phyloP scores from a whole-genome alignment of 106 monocot genomes.

The Acanthochlamys bracteata region DNA sequence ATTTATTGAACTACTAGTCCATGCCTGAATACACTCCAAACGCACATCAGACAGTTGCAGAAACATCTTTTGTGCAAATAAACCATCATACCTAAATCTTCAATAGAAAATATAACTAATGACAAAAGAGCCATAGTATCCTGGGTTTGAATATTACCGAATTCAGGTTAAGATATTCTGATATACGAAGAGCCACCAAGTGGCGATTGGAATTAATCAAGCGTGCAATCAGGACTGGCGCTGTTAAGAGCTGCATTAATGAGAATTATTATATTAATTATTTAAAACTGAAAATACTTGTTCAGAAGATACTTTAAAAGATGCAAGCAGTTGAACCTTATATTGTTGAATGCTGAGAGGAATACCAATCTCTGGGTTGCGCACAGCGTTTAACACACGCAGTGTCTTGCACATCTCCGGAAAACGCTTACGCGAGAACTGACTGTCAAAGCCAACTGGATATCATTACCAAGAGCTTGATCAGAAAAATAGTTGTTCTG shows the following conservation, averaged over 20 bases:
- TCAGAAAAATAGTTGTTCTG: conserved; percentile 40
- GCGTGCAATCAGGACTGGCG: conserved; percentile 83
- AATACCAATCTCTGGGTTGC: conserved; percentile 79
- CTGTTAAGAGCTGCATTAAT: conserved; percentile 67
- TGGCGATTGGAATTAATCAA: conserved; percentile 83
- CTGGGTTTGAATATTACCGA: conserved; percentile 29
- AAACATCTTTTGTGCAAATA: too few species aligned
- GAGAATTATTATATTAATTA: conserved; percentile 1
- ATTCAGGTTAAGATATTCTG: conserved; percentile 83
- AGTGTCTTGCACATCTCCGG: conserved; percentile 96
- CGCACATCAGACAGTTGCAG: too few species aligned
- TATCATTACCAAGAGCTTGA: conserved; percentile 42
- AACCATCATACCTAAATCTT: too few species aligned
- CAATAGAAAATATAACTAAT: too few species aligned
- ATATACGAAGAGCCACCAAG: conserved; percentile 72
- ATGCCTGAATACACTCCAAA: too few species aligned
- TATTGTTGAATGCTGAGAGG: conserved; percentile 92
- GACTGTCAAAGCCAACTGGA: conserved; percentile 78
- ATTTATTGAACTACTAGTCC: too few species aligned
- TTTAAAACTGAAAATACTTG: background rate
- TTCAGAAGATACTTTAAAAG: too few species aligned
- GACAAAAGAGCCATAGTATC: background rate
- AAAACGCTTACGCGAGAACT: conserved; percentile 78
- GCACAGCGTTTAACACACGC: conserved; percentile 87
- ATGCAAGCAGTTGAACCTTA: conserved; percentile 42